Percentiles rank a stretch among this genome's conserved stretches.
phyloP scores from a whole-genome alignment of 2,329 filamentous ascomycete genomes.

The Cytospora schulzeri region DNA sequence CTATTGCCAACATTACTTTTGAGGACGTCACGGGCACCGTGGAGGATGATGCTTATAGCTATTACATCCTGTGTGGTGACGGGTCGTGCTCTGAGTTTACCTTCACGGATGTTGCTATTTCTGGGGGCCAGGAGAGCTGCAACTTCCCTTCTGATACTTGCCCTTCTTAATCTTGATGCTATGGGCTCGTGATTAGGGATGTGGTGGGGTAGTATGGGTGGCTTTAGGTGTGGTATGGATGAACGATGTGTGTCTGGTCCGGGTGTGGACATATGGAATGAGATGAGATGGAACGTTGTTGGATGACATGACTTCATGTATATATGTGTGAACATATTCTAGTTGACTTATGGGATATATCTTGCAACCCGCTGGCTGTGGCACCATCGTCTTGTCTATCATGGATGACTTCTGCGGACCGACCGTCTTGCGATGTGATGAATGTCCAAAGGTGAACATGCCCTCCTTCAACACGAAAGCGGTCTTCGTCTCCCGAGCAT shows the following conservation, averaged over 20 bases:
- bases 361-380: not conserved
- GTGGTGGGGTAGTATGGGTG: not conserved
- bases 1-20: slow-evolving; percentile 53
- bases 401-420: not conserved
- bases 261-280: not conserved
- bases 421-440: not conserved
- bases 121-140: slow-evolving; percentile 46
- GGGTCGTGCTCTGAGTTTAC: slow-evolving; percentile 56
- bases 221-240: not conserved
- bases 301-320: not conserved
- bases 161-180: slow-evolving; percentile 1
- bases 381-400: no score
- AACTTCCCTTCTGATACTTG: slow-evolving; percentile 27
- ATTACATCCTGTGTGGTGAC: slow-evolving; percentile 57
- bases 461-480: no score
- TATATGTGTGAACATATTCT: not conserved
- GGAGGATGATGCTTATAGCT: slow-evolving; percentile 39
- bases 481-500: no score
- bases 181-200: not conserved
- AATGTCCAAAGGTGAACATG: no score
- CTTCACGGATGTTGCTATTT: slow-evolving; percentile 51
- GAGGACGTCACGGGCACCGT: slow-evolving; percentile 48
- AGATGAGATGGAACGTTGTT: not conserved
- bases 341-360: not conserved
- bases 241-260: not conserved